Evolutionary conservation across 306 rosid genomes (phyloP), one percentile per base, ranked within the genome.

Genomic region (Lagenaria siceraria): DNA sequence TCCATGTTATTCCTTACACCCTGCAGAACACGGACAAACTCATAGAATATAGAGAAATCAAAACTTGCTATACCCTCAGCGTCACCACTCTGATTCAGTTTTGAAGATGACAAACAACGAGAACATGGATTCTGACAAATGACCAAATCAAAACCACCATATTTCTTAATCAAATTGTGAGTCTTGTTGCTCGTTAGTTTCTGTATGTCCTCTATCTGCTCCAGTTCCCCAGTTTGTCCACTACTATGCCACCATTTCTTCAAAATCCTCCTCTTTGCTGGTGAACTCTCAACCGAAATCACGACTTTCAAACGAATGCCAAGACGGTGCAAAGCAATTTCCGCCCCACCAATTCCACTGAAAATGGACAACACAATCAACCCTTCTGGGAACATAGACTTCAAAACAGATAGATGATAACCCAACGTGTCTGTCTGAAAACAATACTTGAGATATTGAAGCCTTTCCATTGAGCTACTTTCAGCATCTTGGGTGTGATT

Each of bases 311-410:
- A 65, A 58, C 36, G 89, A 65, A 95, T 87, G 33, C 82, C 97
- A 24, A 95, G 97, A 74, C 89, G 87, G 76, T 89, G 92, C n/a
- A 92, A 66, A 21, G 97, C 87, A 68, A 95, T 46, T 79, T 90
- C 98, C n/a, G 93, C 92, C 40, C 98, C 97, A 55, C 96, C 97
- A 42, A 95, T 83, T 42, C 93, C 97, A 74, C 93, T 90, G 61
- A 88, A 92, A 55, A 95, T 77, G 9, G 98, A 92, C 40, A 92
- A 71, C 64, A 90, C 21, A 7, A 89, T 87, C 83, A 95, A 66
- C 56, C 98, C 97, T 80, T 6, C 77, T 4, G 97, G 97, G 79
- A 82, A 92, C 52, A 89, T 73, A 18, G 87, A 77, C 87, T 89
- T 92, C 84, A 92, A 81, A 19, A 81, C 92, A 0, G 97, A 95